phyloP scores from a whole-genome alignment of 164 flowering plant genomes.

The Warburgia ugandensis region DNA sequence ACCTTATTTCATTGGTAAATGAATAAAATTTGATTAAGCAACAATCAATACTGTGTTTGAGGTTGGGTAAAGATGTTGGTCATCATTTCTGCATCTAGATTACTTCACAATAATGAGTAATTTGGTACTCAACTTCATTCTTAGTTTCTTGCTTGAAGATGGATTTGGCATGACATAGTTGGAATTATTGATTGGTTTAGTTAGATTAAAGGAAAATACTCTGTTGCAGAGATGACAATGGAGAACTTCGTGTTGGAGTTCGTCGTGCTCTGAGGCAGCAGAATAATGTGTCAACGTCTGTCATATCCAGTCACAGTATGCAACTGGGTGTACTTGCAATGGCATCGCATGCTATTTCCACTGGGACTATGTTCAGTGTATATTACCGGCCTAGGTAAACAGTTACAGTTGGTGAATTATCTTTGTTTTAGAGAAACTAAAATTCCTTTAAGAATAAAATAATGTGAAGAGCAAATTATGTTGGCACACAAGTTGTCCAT shows the following conservation, averaged over 20 bases:
- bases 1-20: not conserved
- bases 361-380: constrained; percentile 46
- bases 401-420: no score
- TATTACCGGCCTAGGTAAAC: constrained; percentile 55
- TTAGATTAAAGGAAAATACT: not conserved
- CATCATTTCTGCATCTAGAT: no score
- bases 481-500: no score
- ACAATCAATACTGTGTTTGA: not conserved
- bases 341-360: constrained; percentile 45
- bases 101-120: no score
- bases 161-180: not conserved
- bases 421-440: no score
- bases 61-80: no score
- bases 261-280: constrained; percentile 33
- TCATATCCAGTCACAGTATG: constrained; percentile 53
- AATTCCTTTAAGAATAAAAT: no score
- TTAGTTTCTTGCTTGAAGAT: no score
- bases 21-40: not conserved
- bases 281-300: constrained; percentile 24
- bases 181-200: not conserved
- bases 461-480: no score
- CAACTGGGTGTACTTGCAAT: constrained; percentile 54
- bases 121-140: no score
- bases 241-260: constrained; percentile 49
- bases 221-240: constrained; percentile 43